These are phyloP conservation scores for Suillus subalutaceus DNA, from an alignment of 768 basidiomycete genomes.

Conservation along the genomic window DNA sequence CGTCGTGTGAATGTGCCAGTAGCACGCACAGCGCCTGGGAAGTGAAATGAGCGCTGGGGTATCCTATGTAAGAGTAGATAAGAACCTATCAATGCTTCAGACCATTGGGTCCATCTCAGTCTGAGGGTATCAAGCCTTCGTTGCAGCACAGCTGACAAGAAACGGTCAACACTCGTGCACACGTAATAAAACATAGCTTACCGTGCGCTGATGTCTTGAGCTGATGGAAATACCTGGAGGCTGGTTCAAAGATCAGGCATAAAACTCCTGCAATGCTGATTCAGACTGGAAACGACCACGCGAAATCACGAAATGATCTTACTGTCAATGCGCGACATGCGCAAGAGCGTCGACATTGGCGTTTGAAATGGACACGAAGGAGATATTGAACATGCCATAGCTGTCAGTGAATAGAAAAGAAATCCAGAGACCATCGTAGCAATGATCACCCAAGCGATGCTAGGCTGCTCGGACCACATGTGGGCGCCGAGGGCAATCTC, in stretches of 20 bases:
- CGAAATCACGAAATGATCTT: not conserved
- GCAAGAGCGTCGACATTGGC: not conserved
- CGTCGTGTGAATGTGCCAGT: not conserved
- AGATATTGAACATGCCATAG: slow-evolving; percentile 3
- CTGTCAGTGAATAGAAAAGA: not conserved
- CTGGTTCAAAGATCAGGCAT: rapidly evolving
- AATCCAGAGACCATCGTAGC: not conserved
- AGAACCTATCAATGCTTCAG: not conserved
- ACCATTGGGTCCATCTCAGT: not conserved
- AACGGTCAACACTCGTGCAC: not conserved
- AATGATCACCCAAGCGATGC: slow-evolving; percentile 5
- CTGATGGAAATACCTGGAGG: not conserved
- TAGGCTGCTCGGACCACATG: not conserved
- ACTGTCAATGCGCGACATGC: not conserved
- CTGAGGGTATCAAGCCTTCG: too few species aligned
- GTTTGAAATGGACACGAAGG: slow-evolving; percentile 8
- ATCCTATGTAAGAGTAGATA: not conserved
- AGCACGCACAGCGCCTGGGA: not conserved
- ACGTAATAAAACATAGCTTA: not conserved
- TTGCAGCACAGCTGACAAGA: not conserved
- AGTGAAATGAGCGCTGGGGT: not conserved
- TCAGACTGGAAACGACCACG: not conserved
- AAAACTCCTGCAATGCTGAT: not conserved
- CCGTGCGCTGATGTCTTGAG: not conserved
- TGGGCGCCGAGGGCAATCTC: slow-evolving; percentile 11